A percentile compares a stretch with the other conserved stretches of the same genome.
Evolutionary conservation across 257 asterid genomes (phyloP).

Genomic region (Gentiana macrophylla): DNA sequence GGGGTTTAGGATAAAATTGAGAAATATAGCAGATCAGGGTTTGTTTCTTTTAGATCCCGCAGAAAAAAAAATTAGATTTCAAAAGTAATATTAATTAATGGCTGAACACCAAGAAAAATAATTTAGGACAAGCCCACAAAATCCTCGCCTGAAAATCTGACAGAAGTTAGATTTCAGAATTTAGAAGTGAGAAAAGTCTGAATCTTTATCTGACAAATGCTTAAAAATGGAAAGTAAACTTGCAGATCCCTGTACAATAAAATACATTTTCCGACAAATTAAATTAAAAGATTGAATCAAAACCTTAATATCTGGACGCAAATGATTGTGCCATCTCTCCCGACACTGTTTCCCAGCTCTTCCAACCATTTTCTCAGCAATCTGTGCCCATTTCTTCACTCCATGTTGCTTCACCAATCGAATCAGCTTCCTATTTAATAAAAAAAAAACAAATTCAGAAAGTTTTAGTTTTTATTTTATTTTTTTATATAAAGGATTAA

Average conservation of each 20-base stretch:
- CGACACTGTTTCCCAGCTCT: conserved; percentile 78
- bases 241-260: not conserved
- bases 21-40: too few relatives aligned
- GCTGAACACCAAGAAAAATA: too few relatives aligned
- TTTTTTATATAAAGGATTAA: not conserved
- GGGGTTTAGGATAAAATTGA: too few relatives aligned
- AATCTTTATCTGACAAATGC: too few relatives aligned
- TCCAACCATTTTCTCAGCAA: conserved; percentile 50
- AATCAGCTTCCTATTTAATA: conserved; percentile 28
- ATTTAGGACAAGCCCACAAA: too few relatives aligned
- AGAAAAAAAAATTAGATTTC: too few relatives aligned
- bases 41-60: too few relatives aligned
- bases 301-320: conserved; percentile 65
- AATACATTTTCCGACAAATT: too few relatives aligned
- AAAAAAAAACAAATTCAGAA: not conserved
- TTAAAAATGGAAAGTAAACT: not conserved
- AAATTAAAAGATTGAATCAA: not conserved
- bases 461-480: not conserved
- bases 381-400: conserved; percentile 37
- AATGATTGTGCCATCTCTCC: conserved; percentile 77
- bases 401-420: conserved; percentile 40
- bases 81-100: too few relatives aligned
- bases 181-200: too few relatives aligned
- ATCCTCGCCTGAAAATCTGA: too few relatives aligned
- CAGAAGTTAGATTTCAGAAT: too few relatives aligned